These are phyloP conservation scores for Pleurozium schreberi DNA, from an alignment of 225 moss, liverwort and hornwort species.

Conservation along the genomic window DNA sequence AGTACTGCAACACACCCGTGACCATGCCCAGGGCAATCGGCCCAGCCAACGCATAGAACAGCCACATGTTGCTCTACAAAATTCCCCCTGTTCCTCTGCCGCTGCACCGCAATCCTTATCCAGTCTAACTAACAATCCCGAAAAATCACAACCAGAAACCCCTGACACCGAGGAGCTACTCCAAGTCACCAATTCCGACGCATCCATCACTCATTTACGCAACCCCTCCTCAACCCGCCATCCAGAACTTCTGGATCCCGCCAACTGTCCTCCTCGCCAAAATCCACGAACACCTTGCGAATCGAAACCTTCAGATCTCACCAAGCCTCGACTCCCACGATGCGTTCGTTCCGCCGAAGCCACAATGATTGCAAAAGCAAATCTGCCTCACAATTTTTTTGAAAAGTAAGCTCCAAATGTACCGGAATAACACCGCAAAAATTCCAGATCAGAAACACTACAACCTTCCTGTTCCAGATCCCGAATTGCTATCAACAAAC, in stretches of 20 bases:
- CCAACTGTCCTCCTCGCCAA: neutral
- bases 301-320: neutral
- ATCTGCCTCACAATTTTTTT: neutral
- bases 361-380: neutral
- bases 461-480: neutral
- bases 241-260: slow-evolving; percentile 18
- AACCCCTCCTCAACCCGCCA: slow-evolving; percentile 15
- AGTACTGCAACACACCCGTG: slow-evolving; percentile 73
- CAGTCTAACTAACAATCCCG: neutral
- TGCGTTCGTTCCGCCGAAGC: neutral
- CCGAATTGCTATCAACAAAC: neutral
- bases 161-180: slow-evolving; percentile 21
- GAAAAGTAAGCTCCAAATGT: neutral
- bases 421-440: neutral
- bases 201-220: slow-evolving; percentile 30
- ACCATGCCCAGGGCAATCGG: slow-evolving; percentile 88
- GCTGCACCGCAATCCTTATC: neutral
- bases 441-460: neutral
- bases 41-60: slow-evolving; percentile 85
- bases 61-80: slow-evolving; percentile 62
- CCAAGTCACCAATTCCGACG: slow-evolving; percentile 15
- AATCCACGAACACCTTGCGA: neutral
- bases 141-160: neutral
- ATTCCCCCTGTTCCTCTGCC: neutral
- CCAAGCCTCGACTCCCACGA: neutral